Evolutionary conservation across 176 grass and related monocot species (phyloP).

Genomic region (Ensete glaucum): DNA sequence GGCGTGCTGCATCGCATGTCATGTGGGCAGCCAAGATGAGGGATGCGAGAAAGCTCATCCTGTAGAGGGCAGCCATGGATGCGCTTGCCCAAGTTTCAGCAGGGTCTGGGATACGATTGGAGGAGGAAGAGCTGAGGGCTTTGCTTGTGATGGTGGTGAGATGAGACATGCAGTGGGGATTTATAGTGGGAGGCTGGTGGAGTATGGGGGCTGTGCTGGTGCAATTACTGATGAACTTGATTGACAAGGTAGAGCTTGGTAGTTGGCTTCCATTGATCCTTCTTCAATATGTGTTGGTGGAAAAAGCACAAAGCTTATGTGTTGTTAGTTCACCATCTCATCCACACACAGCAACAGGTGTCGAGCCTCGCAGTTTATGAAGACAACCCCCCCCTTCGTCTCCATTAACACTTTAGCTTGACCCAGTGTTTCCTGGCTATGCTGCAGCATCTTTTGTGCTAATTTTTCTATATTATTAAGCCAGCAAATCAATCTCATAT

Average conservation of each 20-base stretch:
- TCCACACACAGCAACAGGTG: too few species aligned
- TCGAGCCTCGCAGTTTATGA: not conserved
- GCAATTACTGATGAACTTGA: too few species aligned
- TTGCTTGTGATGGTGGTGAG: not conserved
- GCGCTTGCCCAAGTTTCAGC: not conserved
- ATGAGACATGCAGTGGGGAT: not conserved
- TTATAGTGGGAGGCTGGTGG: not conserved
- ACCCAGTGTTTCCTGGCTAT: too few species aligned
- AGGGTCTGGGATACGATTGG: not conserved
- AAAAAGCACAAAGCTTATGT: not conserved
- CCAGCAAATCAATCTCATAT: too few species aligned
- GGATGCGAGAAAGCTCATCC: not conserved
- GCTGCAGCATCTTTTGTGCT: too few species aligned
- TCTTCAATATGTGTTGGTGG: not conserved
- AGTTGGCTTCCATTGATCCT: not conserved
- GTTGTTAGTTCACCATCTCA: not conserved
- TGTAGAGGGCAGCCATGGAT: not conserved
- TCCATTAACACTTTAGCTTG: too few species aligned
- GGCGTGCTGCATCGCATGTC: not conserved
- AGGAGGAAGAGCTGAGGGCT: not conserved
- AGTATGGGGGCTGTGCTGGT: not conserved
- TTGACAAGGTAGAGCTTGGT: not conserved
- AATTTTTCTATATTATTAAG: too few species aligned
- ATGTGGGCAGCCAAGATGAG: not conserved
- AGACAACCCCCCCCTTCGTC: too few species aligned